Percentiles rank a stretch among this genome's conserved stretches.
Evolutionary conservation across 805 yeast species (phyloP).

Genomic region (Kodamaea hsintzibuensis): DNA sequence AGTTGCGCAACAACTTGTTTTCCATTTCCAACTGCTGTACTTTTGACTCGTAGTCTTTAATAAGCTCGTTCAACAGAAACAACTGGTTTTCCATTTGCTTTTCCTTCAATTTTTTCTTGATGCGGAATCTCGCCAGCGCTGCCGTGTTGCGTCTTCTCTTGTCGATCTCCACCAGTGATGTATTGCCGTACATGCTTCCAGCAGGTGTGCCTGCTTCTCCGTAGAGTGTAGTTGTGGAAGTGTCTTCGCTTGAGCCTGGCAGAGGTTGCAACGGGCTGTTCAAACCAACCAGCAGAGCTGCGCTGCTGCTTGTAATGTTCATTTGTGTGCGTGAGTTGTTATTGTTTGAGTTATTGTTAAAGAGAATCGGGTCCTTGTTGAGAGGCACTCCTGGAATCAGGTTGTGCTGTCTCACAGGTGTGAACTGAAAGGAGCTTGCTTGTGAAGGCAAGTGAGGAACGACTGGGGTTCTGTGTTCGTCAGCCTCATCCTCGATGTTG

Average conservation of each 20-base stretch:
- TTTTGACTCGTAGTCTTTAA: slow-evolving; percentile 45
- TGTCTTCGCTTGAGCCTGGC: slow-evolving; percentile 12
- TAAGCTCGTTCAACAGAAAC: slow-evolving; percentile 42
- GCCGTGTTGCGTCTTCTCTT: slow-evolving; percentile 62
- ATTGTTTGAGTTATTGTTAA: neutral
- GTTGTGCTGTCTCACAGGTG: slow-evolving; percentile 18
- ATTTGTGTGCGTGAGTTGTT: neutral
- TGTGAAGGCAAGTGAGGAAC: slow-evolving; percentile 15
- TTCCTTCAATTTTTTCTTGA: slow-evolving; percentile 61
- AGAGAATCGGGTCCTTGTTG: slow-evolving; percentile 4
- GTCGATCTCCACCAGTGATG: slow-evolving; percentile 33
- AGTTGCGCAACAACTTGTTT: slow-evolving; percentile 54
- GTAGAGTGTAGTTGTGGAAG: slow-evolving; percentile 3
- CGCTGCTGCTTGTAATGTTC: slow-evolving; percentile 5
- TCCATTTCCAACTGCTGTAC: slow-evolving; percentile 62
- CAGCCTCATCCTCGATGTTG: neutral
- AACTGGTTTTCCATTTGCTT: slow-evolving; percentile 57
- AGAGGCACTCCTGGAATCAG: slow-evolving; percentile 10
- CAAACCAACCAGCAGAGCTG: slow-evolving; percentile 9
- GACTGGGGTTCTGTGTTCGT: neutral
- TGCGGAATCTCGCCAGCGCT: slow-evolving; percentile 65
- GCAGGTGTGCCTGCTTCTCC: slow-evolving; percentile 3
- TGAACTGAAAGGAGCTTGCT: slow-evolving; percentile 6
- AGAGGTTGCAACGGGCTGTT: slow-evolving; percentile 13
- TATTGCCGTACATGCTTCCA: slow-evolving; percentile 2